These are phyloP conservation scores for Penicillium silybi DNA, from an alignment of 495 filamentous ascomycete genomes.

Conservation along the genomic window DNA sequence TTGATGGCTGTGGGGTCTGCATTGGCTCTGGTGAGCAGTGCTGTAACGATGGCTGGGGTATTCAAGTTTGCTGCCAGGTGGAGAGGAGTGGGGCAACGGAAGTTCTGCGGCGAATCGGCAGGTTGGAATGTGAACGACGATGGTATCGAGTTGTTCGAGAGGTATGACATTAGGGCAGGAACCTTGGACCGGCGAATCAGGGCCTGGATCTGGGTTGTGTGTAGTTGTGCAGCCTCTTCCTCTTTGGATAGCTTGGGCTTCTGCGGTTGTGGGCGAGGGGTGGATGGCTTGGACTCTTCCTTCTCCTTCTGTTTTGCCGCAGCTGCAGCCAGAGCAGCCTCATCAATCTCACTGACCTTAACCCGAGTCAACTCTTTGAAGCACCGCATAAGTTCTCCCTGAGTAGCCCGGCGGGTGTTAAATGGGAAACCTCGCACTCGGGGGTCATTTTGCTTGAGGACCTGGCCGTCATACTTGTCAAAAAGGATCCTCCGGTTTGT, in stretches of 20 bases:
- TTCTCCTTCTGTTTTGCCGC: constrained; percentile 31
- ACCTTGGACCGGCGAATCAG: constrained; percentile 87
- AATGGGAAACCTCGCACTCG: constrained; percentile 91
- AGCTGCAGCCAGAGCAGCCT: constrained; percentile 51
- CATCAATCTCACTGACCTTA: constrained; percentile 72
- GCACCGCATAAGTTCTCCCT: constrained; percentile 86
- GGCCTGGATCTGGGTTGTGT: constrained; percentile 82
- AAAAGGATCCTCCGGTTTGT: constrained; percentile 84
- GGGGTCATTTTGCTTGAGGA: constrained; percentile 74
- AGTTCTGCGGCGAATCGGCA: constrained; percentile 58
- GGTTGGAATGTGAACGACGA: constrained; percentile 73
- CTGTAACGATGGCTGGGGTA: constrained; percentile 64
- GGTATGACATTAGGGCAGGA: constrained; percentile 80
- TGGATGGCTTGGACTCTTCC: constrained; percentile 32
- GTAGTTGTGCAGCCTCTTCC: constrained; percentile 72
- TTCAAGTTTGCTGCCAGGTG: constrained; percentile 82
- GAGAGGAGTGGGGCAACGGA: constrained; percentile 81
- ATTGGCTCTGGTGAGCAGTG: constrained; percentile 69
- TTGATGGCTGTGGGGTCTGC: constrained; percentile 72
- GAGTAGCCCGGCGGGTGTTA: constrained; percentile 88
- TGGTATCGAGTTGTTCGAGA: constrained; percentile 65
- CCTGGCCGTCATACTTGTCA: constrained; percentile 83
- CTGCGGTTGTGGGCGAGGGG: constrained; percentile 43
- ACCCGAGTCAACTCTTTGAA: constrained; percentile 90
- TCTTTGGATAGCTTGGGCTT: constrained; percentile 66